Conservation (phyloP, 768 basidiomycete species). For the Rhizopogon roseolus region DNA sequence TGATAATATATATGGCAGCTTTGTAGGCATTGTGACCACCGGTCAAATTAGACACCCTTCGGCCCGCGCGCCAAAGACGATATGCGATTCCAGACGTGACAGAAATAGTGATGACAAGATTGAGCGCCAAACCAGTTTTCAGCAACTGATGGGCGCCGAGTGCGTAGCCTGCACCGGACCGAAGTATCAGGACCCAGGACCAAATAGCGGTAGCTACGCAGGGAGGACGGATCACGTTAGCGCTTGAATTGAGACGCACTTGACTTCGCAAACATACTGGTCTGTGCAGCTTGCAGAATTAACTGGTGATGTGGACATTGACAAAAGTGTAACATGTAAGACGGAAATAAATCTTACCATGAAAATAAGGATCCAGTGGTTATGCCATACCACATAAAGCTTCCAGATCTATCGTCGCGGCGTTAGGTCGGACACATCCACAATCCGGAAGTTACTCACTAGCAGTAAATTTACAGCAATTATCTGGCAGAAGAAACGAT, state of each 20-base stretch:
- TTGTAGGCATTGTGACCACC: constrained; percentile 1
- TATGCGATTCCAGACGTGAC: constrained; percentile 11
- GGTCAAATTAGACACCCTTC: not conserved
- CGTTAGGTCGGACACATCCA: not conserved
- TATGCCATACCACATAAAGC: constrained; percentile 1
- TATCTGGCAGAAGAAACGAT: not conserved
- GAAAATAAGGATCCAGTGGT: not conserved
- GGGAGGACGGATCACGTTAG: not conserved
- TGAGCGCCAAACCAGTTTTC: constrained; percentile 1
- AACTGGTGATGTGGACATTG: not conserved
- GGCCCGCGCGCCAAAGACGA: constrained; percentile 7
- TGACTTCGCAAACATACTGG: not conserved
- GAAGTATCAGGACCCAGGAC: not conserved
- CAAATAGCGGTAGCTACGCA: not conserved
- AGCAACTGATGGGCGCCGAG: not conserved
- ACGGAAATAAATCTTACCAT: not conserved
- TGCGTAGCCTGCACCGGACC: not conserved
- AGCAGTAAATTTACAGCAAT: constrained; percentile 1
- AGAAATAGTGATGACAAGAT: constrained; percentile 7
- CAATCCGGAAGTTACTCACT: not conserved
- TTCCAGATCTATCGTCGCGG: constrained; percentile 1
- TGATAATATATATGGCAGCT: constrained; percentile 7
- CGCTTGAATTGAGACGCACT: not conserved
- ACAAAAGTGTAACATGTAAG: not conserved
- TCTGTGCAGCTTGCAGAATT: not conserved